Conservation (phyloP, 2,329 filamentous ascomycete genomes). For the Epichloe uncinata region DNA sequence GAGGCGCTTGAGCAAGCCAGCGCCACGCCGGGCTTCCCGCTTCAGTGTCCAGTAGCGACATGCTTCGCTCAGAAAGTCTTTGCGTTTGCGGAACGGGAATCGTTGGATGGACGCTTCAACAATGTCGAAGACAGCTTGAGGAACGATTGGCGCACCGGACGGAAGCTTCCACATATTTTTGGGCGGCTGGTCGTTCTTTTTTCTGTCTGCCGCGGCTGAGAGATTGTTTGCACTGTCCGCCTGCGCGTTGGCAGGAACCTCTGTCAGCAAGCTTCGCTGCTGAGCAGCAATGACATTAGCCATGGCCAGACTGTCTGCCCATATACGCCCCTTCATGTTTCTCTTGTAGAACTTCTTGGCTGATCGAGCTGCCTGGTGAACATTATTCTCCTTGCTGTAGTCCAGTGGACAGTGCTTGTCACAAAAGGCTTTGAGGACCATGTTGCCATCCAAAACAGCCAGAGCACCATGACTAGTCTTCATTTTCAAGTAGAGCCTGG, state of each 20-base stretch:
- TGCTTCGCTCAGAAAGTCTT: slow-evolving; percentile 83
- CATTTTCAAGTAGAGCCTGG: slow-evolving; percentile 87
- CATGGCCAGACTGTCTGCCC: slow-evolving; percentile 80
- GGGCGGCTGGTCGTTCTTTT: slow-evolving; percentile 42
- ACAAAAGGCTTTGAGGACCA: slow-evolving; percentile 85
- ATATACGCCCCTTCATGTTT: slow-evolving; percentile 77
- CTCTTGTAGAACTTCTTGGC: slow-evolving; percentile 83
- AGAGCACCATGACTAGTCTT: slow-evolving; percentile 76
- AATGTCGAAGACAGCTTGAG: slow-evolving; percentile 71
- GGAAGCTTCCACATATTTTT: slow-evolving; percentile 69
- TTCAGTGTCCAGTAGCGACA: slow-evolving; percentile 98
- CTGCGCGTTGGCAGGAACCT: slow-evolving; percentile 69
- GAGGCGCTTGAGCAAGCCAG: slow-evolving; percentile 80
- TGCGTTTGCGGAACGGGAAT: slow-evolving; percentile 70
- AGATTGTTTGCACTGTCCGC: slow-evolving; percentile 74
- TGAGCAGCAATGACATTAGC: slow-evolving; percentile 69
- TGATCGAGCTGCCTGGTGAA: slow-evolving; percentile 64
- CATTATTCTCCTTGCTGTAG: slow-evolving; percentile 75
- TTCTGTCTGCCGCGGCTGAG: slow-evolving; percentile 60
- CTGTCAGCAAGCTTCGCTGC: slow-evolving; percentile 47
- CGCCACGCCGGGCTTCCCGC: slow-evolving; percentile 80
- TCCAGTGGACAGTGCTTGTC: slow-evolving; percentile 88
- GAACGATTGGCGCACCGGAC: slow-evolving; percentile 89
- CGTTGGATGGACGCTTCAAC: slow-evolving; percentile 73
- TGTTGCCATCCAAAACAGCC: slow-evolving; percentile 64